These are phyloP conservation scores for Fusarium protoensiforme DNA, from an alignment of 2,329 filamentous ascomycete species.

Conservation along the genomic window DNA sequence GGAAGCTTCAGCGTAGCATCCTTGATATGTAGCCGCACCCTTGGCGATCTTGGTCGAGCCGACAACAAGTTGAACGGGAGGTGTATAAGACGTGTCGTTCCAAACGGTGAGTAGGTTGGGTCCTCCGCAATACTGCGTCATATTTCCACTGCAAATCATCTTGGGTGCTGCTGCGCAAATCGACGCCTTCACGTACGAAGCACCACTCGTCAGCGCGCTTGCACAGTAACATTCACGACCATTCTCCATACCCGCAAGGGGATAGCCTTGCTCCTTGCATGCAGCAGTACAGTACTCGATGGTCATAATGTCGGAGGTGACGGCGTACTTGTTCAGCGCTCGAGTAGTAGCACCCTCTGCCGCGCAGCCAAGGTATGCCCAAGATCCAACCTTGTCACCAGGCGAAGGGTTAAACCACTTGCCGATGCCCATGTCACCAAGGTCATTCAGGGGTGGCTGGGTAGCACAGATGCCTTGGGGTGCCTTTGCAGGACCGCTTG, in stretches of 20 bases:
- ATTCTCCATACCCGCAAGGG: constrained; percentile 35
- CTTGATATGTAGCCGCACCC: constrained; percentile 28
- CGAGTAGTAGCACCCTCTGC: constrained; percentile 17
- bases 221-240: constrained; percentile 37
- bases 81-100: constrained; percentile 36
- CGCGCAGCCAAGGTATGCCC: constrained; percentile 34
- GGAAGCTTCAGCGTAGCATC: constrained; percentile 30
- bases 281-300: constrained; percentile 35
- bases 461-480: constrained; percentile 7
- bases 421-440: constrained; percentile 10
- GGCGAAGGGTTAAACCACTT: constrained; percentile 26
- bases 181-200: constrained; percentile 30
- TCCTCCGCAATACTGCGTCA: constrained; percentile 38
- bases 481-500: constrained; percentile 23
- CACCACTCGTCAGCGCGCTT: constrained; percentile 14
- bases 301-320: constrained; percentile 23
- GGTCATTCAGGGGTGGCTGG: constrained; percentile 24
- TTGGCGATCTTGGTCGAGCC: constrained; percentile 31
- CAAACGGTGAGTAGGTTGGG: constrained; percentile 31
- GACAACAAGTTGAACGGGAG: constrained; percentile 24
- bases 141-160: constrained; percentile 34
- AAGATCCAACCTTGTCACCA: constrained; percentile 30
- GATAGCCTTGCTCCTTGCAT: constrained; percentile 34
- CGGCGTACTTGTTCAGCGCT: constrained; percentile 32
- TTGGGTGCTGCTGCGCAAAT: constrained; percentile 26